Conservation (phyloP, 2,329 filamentous ascomycete genomes). For the Alternaria ethzedia region DNA sequence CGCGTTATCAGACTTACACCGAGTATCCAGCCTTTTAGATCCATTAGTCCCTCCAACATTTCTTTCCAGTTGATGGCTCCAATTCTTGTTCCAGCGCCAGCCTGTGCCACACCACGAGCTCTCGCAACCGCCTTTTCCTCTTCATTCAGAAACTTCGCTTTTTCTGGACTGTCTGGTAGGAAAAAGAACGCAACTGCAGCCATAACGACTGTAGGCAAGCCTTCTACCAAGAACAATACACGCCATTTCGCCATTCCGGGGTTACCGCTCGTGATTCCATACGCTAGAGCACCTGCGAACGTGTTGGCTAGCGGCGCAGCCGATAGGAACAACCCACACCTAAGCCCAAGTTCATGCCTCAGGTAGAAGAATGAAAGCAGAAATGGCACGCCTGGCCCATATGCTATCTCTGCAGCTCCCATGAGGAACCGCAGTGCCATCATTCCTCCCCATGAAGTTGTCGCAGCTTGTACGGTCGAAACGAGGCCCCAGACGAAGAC, state of each 20-base stretch:
- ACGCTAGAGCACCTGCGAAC: conserved; percentile 70
- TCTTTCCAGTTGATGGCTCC: conserved; percentile 40
- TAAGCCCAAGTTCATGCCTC: conserved; percentile 62
- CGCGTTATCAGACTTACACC: conserved; percentile 28
- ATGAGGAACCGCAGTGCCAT: conserved; percentile 47
- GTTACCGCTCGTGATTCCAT: conserved; percentile 65
- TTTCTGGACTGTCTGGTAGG: conserved; percentile 54
- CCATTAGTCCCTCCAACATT: conserved; percentile 34
- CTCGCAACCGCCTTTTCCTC: conserved; percentile 48
- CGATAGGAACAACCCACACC: conserved; percentile 60
- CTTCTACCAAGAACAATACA: conserved; percentile 58
- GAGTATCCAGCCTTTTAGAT: conserved; percentile 44
- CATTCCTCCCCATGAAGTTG: conserved; percentile 38
- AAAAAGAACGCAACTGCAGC: conserved; percentile 51
- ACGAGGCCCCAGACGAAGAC: conserved; percentile 47
- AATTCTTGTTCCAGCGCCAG: conserved; percentile 33
- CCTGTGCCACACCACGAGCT: conserved; percentile 40
- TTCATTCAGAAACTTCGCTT: conserved; percentile 51
- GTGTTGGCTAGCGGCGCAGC: conserved; percentile 65
- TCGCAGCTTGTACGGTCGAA: conserved; percentile 40
- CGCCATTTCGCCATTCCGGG: conserved; percentile 67
- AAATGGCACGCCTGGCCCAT: conserved; percentile 56
- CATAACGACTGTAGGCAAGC: conserved; percentile 53
- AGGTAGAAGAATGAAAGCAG: conserved; percentile 66
- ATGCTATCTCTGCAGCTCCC: conserved; percentile 52